phyloP scores from a whole-genome alignment of 2,329 filamentous ascomycete species.

The Claviceps maximensis region DNA sequence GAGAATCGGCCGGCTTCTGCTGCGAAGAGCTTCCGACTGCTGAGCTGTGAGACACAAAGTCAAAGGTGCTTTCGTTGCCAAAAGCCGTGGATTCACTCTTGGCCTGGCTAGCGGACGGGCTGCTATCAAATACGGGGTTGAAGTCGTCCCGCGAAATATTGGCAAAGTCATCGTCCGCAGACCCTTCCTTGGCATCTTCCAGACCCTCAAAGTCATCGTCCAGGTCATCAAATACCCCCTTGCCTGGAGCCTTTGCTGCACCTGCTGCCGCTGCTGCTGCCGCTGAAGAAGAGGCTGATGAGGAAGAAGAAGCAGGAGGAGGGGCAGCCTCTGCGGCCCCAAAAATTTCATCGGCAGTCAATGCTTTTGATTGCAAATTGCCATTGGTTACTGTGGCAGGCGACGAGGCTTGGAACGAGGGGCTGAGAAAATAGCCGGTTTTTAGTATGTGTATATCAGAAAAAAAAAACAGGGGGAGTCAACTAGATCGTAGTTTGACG shows the following conservation, averaged over 20 bases:
- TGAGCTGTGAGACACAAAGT: slow-evolving; percentile 35
- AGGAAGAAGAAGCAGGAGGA: neutral
- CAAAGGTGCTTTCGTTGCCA: slow-evolving; percentile 42
- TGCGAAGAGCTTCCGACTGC: slow-evolving; percentile 22
- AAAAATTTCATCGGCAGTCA: slow-evolving; percentile 28
- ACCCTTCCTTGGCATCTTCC: slow-evolving; percentile 71
- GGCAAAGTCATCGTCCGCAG: slow-evolving; percentile 67
- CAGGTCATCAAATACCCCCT: slow-evolving; percentile 57
- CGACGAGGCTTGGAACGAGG: slow-evolving; percentile 18
- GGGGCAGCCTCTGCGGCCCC: slow-evolving; percentile 15
- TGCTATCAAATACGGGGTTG: slow-evolving; percentile 69
- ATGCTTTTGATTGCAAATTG: slow-evolving; percentile 17
- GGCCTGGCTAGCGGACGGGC: slow-evolving; percentile 38
- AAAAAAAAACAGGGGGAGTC: no score
- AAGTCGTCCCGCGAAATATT: slow-evolving; percentile 66
- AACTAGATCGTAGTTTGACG: no score
- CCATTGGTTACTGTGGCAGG: slow-evolving; percentile 18
- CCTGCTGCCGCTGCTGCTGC: neutral
- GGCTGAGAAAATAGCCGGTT: slow-evolving; percentile 6
- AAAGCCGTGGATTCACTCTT: slow-evolving; percentile 42
- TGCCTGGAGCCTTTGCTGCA: slow-evolving; percentile 20
- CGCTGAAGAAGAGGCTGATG: neutral
- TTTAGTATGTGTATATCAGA: neutral
- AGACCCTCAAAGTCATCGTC: slow-evolving; percentile 73
- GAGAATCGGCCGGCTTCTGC: slow-evolving; percentile 33